A percentile compares a stretch with the other conserved stretches of the same genome.
Evolutionary conservation across 2,329 filamentous ascomycete genomes (phyloP).

Genomic region (Claviceps monticola): DNA sequence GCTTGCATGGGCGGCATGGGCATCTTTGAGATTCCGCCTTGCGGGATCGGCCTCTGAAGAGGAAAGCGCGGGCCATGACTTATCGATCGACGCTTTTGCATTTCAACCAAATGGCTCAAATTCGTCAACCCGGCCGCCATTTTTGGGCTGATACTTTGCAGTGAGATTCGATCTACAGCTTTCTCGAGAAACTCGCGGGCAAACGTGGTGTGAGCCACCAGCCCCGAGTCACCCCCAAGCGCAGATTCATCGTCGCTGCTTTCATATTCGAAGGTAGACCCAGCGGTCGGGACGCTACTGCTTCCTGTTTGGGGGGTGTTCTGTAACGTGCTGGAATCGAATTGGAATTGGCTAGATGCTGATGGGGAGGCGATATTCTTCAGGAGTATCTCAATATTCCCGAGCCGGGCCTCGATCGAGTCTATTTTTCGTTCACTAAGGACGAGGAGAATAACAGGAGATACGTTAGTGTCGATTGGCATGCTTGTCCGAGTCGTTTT

Average conservation of each 20-base stretch:
- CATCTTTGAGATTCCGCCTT: slow-evolving; percentile 34
- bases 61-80: slow-evolving; percentile 30
- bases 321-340: slow-evolving; percentile 11
- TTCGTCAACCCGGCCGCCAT: slow-evolving; percentile 39
- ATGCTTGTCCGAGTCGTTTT: background rate
- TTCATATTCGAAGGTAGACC: slow-evolving; percentile 22
- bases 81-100: slow-evolving; percentile 30
- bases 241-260: slow-evolving; percentile 26
- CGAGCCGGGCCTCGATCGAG: slow-evolving; percentile 29
- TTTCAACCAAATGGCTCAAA: slow-evolving; percentile 36
- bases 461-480: background rate
- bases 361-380: slow-evolving; percentile 20
- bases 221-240: slow-evolving; percentile 33
- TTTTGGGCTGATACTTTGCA: slow-evolving; percentile 31
- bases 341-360: slow-evolving; percentile 7
- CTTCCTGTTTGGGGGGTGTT: slow-evolving; percentile 14
- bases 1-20: slow-evolving; percentile 38
- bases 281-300: slow-evolving; percentile 13
- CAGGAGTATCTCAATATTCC: slow-evolving; percentile 30
- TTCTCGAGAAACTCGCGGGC: slow-evolving; percentile 40
- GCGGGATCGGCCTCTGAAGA: slow-evolving; percentile 30
- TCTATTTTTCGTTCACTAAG: slow-evolving; percentile 40
- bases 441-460: background rate
- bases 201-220: slow-evolving; percentile 37
- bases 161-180: slow-evolving; percentile 33